A percentile compares a stretch with the other conserved stretches of the same genome.
phyloP scores from a whole-genome alignment of 75 land plant species.

The Larix kaempferi region DNA sequence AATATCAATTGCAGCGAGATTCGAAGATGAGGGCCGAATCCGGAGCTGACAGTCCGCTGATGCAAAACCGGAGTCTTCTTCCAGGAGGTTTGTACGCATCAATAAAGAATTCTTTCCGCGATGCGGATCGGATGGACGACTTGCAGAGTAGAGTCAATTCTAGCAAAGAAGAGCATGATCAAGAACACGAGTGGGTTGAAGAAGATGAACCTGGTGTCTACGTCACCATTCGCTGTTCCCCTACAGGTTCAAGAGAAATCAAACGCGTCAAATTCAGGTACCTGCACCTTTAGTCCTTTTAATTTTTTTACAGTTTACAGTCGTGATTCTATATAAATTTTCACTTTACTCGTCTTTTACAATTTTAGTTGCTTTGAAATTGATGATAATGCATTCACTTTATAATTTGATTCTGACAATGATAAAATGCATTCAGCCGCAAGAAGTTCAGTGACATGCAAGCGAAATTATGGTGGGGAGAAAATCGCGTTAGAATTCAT shows the following conservation, averaged over 20 bases:
- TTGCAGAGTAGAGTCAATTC: conserved; percentile 27
- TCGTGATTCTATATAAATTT: background rate
- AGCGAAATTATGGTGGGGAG: conserved; percentile 78
- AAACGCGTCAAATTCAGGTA: conserved; percentile 95
- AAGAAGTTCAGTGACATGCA: conserved; percentile 59
- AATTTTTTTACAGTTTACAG: too few relatives aligned
- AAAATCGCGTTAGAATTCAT: conserved; percentile 57
- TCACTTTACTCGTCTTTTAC: background rate
- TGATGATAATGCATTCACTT: conserved; percentile 16
- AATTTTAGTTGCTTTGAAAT: background rate
- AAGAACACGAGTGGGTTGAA: conserved; percentile 72
- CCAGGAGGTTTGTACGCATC: background rate
- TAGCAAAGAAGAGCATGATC: conserved; percentile 13
- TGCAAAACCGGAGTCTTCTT: conserved; percentile 55
- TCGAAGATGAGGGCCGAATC: background rate
- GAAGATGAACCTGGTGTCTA: conserved; percentile 87
- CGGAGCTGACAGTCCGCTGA: background rate
- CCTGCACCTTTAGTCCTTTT: background rate
- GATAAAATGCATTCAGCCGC: conserved; percentile 46
- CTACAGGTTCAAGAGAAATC: conserved; percentile 64
- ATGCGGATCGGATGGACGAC: conserved; percentile 50
- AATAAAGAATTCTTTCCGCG: conserved; percentile 36
- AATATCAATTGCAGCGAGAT: background rate
- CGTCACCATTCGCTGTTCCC: conserved; percentile 50
- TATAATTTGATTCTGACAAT: too few relatives aligned